phyloP scores from a whole-genome alignment of 108 stramenopile species.

The Halocafeteria seosinensis region DNA sequence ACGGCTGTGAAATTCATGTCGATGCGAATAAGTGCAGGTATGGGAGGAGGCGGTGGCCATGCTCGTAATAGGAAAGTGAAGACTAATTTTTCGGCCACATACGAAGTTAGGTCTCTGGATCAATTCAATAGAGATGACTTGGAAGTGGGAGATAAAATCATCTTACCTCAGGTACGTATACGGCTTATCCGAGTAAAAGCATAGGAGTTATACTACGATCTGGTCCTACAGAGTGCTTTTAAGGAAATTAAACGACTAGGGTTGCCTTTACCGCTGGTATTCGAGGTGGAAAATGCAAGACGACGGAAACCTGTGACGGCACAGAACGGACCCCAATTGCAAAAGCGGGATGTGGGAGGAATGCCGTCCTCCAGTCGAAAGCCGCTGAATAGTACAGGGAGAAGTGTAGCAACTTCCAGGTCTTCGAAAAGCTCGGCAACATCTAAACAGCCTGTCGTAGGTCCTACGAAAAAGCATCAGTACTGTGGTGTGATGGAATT shows the following conservation, averaged over 20 bases:
- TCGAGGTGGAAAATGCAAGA: background rate
- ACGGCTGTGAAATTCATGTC: background rate
- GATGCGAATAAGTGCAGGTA: background rate
- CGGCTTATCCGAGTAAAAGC: background rate
- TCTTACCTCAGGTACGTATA: background rate
- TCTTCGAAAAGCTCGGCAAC: background rate
- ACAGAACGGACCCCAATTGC: background rate
- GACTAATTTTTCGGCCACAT: background rate
- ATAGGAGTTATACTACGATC: background rate
- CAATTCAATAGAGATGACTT: background rate
- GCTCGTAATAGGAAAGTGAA: no score
- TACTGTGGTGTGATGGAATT: conserved; percentile 17
- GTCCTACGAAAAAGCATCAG: background rate
- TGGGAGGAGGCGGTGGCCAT: background rate
- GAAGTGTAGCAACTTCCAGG: background rate
- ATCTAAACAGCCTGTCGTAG: background rate
- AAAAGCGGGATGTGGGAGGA: background rate
- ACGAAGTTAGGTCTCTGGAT: background rate
- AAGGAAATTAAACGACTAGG: background rate
- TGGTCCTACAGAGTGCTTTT: background rate
- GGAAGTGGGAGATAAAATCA: conserved; percentile 11
- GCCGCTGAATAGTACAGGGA: background rate
- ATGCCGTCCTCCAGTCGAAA: background rate
- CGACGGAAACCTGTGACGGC: background rate
- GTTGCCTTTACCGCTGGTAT: conserved; percentile 12